These are phyloP conservation scores for Fistulinella prunicolor DNA, from an alignment of 768 basidiomycete species.

Conservation along the genomic window DNA sequence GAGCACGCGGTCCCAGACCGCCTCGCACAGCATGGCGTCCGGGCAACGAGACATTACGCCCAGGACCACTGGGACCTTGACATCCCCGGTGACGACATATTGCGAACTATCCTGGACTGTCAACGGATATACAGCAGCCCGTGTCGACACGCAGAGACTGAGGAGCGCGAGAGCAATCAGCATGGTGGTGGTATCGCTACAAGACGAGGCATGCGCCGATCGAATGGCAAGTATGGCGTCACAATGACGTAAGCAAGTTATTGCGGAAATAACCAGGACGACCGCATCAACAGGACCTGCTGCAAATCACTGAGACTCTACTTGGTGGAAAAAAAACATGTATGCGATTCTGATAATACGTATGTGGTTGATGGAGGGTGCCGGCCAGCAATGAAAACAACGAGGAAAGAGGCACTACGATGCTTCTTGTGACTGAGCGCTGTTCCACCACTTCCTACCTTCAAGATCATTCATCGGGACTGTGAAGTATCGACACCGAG, in stretches of 20 bases:
- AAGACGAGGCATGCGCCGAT: slow-evolving; percentile 1
- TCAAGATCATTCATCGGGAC: slow-evolving; percentile 62
- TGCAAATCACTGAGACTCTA: slow-evolving; percentile 4
- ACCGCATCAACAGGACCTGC: background rate
- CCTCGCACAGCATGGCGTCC: slow-evolving; percentile 81
- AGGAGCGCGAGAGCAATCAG: slow-evolving; percentile 17
- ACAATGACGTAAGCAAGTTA: slow-evolving; percentile 25
- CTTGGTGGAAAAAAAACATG: slow-evolving; percentile 6
- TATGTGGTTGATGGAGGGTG: slow-evolving; percentile 14
- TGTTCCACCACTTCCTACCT: slow-evolving; percentile 54
- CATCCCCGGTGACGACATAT: slow-evolving; percentile 11
- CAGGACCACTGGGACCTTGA: slow-evolving; percentile 50
- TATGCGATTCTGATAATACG: slow-evolving; percentile 10
- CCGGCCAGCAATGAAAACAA: slow-evolving; percentile 27
- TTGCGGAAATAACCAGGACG: background rate
- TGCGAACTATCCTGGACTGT: slow-evolving; percentile 21
- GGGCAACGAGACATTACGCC: slow-evolving; percentile 76
- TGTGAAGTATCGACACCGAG: slow-evolving; percentile 76
- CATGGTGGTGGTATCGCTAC: slow-evolving; percentile 22
- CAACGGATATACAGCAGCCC: slow-evolving; percentile 16
- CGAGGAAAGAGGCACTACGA: slow-evolving; percentile 30
- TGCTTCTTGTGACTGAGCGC: slow-evolving; percentile 34
- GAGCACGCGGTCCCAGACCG: slow-evolving; percentile 70
- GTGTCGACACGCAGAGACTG: slow-evolving; percentile 9
- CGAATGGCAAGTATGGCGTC: slow-evolving; percentile 22